Percentiles rank a stretch among this genome's conserved stretches.
phyloP scores from a whole-genome alignment of 108 stramenopile species.

The Seminavis robusta region DNA sequence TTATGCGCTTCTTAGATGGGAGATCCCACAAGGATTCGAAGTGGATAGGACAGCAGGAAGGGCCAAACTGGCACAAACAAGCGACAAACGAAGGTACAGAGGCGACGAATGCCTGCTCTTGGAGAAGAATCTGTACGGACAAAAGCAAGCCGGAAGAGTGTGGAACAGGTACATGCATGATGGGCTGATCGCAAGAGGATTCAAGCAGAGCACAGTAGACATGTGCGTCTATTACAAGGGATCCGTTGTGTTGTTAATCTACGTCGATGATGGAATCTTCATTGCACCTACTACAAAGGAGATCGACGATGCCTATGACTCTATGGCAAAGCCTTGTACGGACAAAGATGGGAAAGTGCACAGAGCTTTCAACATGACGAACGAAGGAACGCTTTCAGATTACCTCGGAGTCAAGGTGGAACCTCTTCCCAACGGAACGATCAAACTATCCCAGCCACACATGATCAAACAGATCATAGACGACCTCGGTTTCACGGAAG shows the following conservation, averaged over 20 bases:
- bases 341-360: slow-evolving; percentile 17
- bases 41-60: slow-evolving; percentile 1
- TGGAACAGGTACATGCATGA: slow-evolving; percentile 34
- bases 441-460: slow-evolving; percentile 26
- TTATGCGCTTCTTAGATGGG: too few species aligned
- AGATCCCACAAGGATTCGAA: slow-evolving; percentile 37
- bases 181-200: slow-evolving; percentile 18
- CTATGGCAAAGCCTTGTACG: too few species aligned
- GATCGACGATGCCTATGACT: slow-evolving; percentile 24
- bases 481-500: slow-evolving; percentile 2
- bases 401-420: slow-evolving; percentile 43
- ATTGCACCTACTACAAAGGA: slow-evolving; percentile 18
- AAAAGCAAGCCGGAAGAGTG: slow-evolving; percentile 30
- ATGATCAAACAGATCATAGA: slow-evolving; percentile 21
- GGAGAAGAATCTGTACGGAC: slow-evolving; percentile 31
- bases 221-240: slow-evolving; percentile 49
- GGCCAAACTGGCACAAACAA: too few species aligned
- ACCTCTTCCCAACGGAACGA: not conserved
- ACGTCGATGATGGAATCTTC: slow-evolving; percentile 46
- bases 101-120: slow-evolving; percentile 32
- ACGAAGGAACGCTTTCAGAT: slow-evolving; percentile 33
- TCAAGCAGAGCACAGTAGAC: slow-evolving; percentile 33
- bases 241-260: slow-evolving; percentile 29
- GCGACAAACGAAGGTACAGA: too few species aligned
- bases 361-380: not conserved